Evolutionary conservation across 2,329 filamentous ascomycete genomes (phyloP), one percentile per base, ranked within the genome.

Genomic region (Penicillium brasilianum): DNA sequence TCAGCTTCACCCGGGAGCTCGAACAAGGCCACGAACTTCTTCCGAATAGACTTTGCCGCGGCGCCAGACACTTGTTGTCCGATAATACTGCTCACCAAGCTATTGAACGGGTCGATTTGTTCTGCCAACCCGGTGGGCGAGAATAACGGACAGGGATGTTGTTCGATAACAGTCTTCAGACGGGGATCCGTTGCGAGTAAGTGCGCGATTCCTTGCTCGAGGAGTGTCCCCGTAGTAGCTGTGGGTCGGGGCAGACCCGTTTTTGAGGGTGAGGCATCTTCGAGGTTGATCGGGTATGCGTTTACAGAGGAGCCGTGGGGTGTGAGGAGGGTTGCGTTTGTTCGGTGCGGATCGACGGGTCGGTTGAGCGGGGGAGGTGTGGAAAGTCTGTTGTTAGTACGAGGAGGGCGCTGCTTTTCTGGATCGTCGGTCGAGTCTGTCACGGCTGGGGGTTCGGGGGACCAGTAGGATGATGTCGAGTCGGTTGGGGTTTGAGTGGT

Each of bases 21-120:
- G 76, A 97, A 97, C 6, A 97, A 80, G 1, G 81, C 83, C 20
- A 96, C 80, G 74, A 97, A 97, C 66, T 92, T 94, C 53, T 85
- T 85, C 76, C 94, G 93, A 79, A 99, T 98, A 6, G 91, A 91
- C 60, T 87, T 90, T 13, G 95, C 95, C 0, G 95, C 95, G 6
- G 93, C 92, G 18, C 94, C 93, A 0, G 93, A 97, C 20, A 99
- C 94, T 80, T 99, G 95, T 78, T 98, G 95, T 56, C 92, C 93
- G 70, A 98, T 96, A 73, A 99, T 97, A 55, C 93, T 90, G 76
- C 90, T 93, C 41, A 87, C 85, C 36, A 99, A 83, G 59, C 87
- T 88, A 69, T 90, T 89, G 72, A 97, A 99, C 0, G 95, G 95
- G 77, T 98, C 92, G 62, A 97, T 87, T 65, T 87, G 83, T 76